Percentiles rank a stretch among this genome's conserved stretches.
These are phyloP conservation scores for Paraconiothyrium sp. DNA, from an alignment of 2,329 filamentous ascomycete species.

Conservation along the genomic window DNA sequence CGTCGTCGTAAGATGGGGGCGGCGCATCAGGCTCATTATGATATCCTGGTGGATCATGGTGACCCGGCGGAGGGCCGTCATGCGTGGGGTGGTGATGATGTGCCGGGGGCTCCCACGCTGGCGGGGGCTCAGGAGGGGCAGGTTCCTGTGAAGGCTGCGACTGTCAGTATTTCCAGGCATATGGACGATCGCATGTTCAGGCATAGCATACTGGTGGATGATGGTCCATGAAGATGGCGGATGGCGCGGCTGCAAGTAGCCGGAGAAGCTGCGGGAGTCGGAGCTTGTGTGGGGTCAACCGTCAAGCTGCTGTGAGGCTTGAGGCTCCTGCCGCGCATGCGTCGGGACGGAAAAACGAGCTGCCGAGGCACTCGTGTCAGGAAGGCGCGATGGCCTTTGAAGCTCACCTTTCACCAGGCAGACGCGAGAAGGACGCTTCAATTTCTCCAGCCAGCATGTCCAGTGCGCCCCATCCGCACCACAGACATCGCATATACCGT, in stretches of 20 bases:
- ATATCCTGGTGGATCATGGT: slow-evolving; percentile 22
- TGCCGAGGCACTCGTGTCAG: slow-evolving; percentile 31
- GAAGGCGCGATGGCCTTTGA: slow-evolving; percentile 26
- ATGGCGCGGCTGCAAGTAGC: not conserved
- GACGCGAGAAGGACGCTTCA: slow-evolving; percentile 22
- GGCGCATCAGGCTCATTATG: slow-evolving; percentile 35
- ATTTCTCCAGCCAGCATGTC: slow-evolving; percentile 40
- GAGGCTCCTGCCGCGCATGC: not conserved
- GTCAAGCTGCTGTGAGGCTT: not conserved
- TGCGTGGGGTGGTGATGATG: slow-evolving; percentile 16
- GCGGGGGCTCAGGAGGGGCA: not conserved
- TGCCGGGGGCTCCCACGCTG: slow-evolving; percentile 5
- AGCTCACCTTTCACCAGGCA: slow-evolving; percentile 27
- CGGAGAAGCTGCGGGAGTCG: not conserved
- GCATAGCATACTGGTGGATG: slow-evolving; percentile 5
- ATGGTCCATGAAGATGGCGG: slow-evolving; percentile 2
- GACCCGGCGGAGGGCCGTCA: slow-evolving; percentile 22
- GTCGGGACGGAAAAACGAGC: slow-evolving; percentile 22
- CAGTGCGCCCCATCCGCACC: slow-evolving; percentile 26
- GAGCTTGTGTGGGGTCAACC: slow-evolving; percentile 11
- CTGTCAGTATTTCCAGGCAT: slow-evolving; percentile 13
- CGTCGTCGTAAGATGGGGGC: slow-evolving; percentile 48
- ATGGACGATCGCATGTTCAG: not conserved
- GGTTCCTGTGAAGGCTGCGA: slow-evolving; percentile 15
- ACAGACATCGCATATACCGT: slow-evolving; percentile 28